Base-by-base conservation (phyloP, 257 asterid species). In the Solanum medicagineum region DNA sequence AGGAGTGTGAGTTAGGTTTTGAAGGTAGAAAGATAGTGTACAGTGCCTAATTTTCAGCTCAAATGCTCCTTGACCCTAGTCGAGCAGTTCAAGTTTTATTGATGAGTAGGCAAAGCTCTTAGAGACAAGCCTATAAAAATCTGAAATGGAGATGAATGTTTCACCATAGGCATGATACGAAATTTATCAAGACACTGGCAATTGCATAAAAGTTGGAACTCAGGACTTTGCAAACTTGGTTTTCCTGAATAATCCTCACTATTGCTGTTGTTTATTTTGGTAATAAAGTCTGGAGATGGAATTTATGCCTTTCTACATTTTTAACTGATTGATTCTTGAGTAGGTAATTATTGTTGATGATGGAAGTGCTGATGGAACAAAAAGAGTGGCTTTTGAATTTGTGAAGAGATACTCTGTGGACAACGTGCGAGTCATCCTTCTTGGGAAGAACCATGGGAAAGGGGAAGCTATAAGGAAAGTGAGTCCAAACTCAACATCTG, bases 381-480 rank as follows among this genome's bases (percentile, higher is more conserved):
- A 89, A 89, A 88, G 89, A 87, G 96, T 95, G 86, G 99, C 99
- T 80, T 95, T 95, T 90, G 93, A 95, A 80, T 93, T 90, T 87
- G 99, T 94, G 87, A 95, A 92, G 90, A 94, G 90, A 88, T 90
- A 95, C 92, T 90, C 90, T 45, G 97, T 95, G 17, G 97, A 97
- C 26, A 92, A 93, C 86, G 96, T 95, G 84, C 92, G 99, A 88
- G 93, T 95, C 84, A 85, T 97, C 87, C 95, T 97, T 88, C 97
- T 97, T 9, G 99, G 99, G 83, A 89, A 88, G 90, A 97, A 97
- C 91, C 98, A 97, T 87, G 99, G 99, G 74, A 97, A 97, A 91
- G 99, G 99, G 87, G 99, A 97, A 93, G 99, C 99, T 86, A 94
- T 95, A 86, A 90, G 98, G 88, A 97, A 95, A 92, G 99, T 97